Evolutionary conservation across 345 rosid genomes (phyloP), one percentile per base, ranked within the genome.

Genomic region (Hypericum perforatum): DNA sequence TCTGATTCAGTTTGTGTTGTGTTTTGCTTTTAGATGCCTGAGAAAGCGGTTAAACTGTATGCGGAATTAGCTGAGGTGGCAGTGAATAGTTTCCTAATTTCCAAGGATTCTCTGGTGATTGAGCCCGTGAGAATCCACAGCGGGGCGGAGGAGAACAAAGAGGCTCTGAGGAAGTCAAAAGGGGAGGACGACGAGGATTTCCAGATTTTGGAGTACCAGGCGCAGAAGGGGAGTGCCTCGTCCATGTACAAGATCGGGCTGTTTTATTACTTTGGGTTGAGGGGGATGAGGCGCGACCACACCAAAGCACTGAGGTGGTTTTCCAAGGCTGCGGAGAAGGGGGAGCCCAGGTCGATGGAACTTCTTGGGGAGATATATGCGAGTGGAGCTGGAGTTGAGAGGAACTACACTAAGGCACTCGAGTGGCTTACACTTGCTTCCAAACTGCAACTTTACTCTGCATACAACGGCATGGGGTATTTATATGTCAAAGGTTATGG

Each of bases 141-240:
- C 54, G 99, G 95, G 45, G 84, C 95, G 11, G 99, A 94, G 65
- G 99, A 94, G 72, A 94, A 94, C 60, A 94, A 89, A 75, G 95
- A 81, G 12, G 95, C 87, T 13, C 52, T 94, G 32, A 84, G 94
- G 70, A 89, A 89, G 64, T 89, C 84, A 0, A 77, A 81, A 37
- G 99, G 99, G n/a, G 99, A 94, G 68, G 92, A 94, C 11, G 97
- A 94, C 58, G 97, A 94, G 61, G 99, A 85, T 69, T 94, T 89
- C 51, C 99, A 94, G 81, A 85, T 89, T 56, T 69, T 86, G 74
- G 97, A 89, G 63, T 89, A 85, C 68, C 95, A 89, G 70, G 99
- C 99, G 14, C 95, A 84, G 68, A 94, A 89, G 72, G 99, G 97
- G 44, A 89, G 86, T 79, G 81, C 89, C 39, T 74, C 15, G 2